Evolutionary conservation across 805 yeast species (phyloP).

Genomic region (Wickerhamiella azyma): DNA sequence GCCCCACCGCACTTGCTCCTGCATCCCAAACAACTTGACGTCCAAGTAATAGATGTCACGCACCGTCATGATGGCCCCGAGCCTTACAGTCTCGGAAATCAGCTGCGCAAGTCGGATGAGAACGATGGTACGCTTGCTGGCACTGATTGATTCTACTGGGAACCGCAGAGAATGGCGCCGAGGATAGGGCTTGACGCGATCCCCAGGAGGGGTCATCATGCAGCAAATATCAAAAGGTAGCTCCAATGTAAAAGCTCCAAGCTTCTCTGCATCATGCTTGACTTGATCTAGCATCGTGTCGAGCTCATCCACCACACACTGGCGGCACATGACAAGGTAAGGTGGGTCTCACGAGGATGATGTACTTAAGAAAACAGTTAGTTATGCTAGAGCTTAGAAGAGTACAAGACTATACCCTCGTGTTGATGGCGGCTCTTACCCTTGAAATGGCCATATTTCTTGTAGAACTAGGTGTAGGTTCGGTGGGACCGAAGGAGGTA

Average conservation of each 20-base stretch:
- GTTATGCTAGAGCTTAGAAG: too few species aligned
- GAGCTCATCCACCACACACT: neutral
- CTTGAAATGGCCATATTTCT: too few species aligned
- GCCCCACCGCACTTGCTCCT: constrained; percentile 29
- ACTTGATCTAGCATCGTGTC: neutral
- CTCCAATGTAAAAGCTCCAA: neutral
- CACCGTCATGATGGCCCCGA: constrained; percentile 25
- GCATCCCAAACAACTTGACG: constrained; percentile 37
- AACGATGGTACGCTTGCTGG: neutral
- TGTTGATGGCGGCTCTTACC: too few species aligned
- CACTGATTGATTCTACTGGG: neutral
- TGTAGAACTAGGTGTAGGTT: too few species aligned
- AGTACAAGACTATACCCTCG: too few species aligned
- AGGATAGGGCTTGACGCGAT: neutral
- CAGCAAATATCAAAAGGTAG: neutral
- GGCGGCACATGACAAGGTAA: neutral
- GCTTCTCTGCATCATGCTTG: neutral
- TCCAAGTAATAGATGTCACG: constrained; percentile 50
- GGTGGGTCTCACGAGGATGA: too few species aligned
- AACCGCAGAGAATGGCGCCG: neutral
- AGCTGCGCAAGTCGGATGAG: constrained; percentile 8
- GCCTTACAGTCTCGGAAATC: constrained; percentile 13
- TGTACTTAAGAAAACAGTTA: too few species aligned
- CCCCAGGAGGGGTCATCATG: neutral
- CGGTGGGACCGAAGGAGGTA: too few species aligned